Conservation (phyloP, 495 filamentous ascomycete species). For the Cryomyces minteri region DNA sequence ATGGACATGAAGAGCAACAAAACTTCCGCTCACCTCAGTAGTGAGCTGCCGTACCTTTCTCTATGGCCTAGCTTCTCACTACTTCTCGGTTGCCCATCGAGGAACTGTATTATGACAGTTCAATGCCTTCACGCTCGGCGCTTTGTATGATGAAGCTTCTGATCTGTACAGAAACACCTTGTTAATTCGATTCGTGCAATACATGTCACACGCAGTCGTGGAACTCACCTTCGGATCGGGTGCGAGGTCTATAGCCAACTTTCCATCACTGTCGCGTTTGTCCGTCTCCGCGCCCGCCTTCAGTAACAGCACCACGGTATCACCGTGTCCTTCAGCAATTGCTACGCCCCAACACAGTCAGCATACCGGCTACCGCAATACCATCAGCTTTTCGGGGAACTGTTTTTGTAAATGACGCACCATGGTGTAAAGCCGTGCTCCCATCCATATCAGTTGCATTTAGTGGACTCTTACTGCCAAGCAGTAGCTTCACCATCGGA, state of each 20-base stretch:
- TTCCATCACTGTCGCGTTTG: slow-evolving; percentile 56
- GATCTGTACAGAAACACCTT: slow-evolving; percentile 26
- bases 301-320: slow-evolving; percentile 64
- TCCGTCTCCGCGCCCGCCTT: slow-evolving; percentile 73
- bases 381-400: no score
- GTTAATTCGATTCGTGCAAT: not conserved
- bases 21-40: no score
- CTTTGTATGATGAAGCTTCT: slow-evolving; percentile 60
- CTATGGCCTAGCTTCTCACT: no score
- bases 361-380: not conserved
- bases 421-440: slow-evolving; percentile 82
- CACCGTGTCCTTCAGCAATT: slow-evolving; percentile 82
- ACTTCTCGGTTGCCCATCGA: no score
- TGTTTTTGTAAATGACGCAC: not conserved
- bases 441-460: slow-evolving; percentile 77
- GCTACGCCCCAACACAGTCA: slow-evolving; percentile 7
- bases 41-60: no score
- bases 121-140: slow-evolving; percentile 76
- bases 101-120: slow-evolving; percentile 17
- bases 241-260: slow-evolving; percentile 59
- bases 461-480: slow-evolving; percentile 64
- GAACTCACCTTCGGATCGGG: slow-evolving; percentile 54
- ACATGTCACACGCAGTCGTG: not conserved
- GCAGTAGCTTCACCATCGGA: slow-evolving; percentile 63
- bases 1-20: no score